Conservation (phyloP, 208 protist genomes). For the Crithidia acanthocephali region DNA sequence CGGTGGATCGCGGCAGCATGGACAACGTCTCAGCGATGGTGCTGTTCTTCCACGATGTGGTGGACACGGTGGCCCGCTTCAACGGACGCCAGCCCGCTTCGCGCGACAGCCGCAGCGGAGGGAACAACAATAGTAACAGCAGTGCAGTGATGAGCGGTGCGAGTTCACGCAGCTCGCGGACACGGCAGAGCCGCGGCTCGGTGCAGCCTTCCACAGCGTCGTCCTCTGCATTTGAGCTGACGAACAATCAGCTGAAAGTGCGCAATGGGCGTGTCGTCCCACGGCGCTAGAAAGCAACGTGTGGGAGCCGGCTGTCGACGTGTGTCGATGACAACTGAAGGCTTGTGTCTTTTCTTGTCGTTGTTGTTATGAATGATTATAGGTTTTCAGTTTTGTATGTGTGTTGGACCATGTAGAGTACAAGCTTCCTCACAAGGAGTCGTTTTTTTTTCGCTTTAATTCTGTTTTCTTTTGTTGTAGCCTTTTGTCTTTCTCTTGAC, state of each 20-base stretch:
- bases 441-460: too few relatives aligned
- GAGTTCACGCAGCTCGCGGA: background rate
- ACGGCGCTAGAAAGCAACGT: conserved; percentile 7
- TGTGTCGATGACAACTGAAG: too few relatives aligned
- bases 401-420: too few relatives aligned
- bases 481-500: too few relatives aligned
- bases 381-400: too few relatives aligned
- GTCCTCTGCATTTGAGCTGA: conserved; percentile 23
- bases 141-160: background rate
- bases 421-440: too few relatives aligned
- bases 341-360: too few relatives aligned
- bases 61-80: conserved; percentile 66
- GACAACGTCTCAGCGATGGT: conserved; percentile 84
- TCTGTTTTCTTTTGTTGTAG: too few relatives aligned
- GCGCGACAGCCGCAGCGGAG: background rate
- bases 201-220: conserved; percentile 10
- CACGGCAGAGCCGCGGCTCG: conserved; percentile 2
- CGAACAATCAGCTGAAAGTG: conserved; percentile 31
- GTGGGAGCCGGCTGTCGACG: background rate
- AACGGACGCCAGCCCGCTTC: conserved; percentile 8
- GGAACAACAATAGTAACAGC: background rate
- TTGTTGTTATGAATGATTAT: too few relatives aligned
- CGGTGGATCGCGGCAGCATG: conserved; percentile 79
- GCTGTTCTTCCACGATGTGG: conserved; percentile 84
- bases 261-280: conserved; percentile 34